phyloP scores from a whole-genome alignment of 441 rosid species.

The Kokia cookei region DNA sequence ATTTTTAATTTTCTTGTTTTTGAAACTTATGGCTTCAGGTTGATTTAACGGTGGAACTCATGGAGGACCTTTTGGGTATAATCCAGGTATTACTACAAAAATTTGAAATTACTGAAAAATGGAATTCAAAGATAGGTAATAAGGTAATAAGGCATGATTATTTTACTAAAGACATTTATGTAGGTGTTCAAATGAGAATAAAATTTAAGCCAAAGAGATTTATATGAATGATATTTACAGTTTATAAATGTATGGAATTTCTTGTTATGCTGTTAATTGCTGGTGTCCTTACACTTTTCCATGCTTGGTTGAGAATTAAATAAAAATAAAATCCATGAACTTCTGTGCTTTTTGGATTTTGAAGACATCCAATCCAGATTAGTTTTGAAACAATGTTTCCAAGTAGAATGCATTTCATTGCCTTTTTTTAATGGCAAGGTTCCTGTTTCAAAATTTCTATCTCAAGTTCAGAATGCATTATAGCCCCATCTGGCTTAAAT shows the following conservation, averaged over 20 bases:
- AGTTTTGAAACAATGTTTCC: not conserved
- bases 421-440: not conserved
- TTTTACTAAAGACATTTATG: not conserved
- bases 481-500: not conserved
- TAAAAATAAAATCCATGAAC: not conserved
- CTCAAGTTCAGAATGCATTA: not conserved
- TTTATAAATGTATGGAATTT: not conserved
- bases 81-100: slow-evolving; percentile 43
- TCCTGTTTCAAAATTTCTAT: not conserved
- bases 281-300: not conserved
- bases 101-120: not conserved
- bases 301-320: not conserved
- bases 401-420: not conserved
- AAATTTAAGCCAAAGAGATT: not conserved
- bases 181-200: not conserved
- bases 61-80: slow-evolving; percentile 74
- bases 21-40: slow-evolving; percentile 40
- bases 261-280: not conserved
- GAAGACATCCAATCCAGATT: not conserved
- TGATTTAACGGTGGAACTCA: slow-evolving; percentile 71
- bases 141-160: not conserved
- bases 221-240: not conserved
- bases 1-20: slow-evolving; percentile 9
- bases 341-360: not conserved
- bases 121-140: not conserved